phyloP scores from a whole-genome alignment of 331 rosid genomes.

The Spiraea crenata region DNA sequence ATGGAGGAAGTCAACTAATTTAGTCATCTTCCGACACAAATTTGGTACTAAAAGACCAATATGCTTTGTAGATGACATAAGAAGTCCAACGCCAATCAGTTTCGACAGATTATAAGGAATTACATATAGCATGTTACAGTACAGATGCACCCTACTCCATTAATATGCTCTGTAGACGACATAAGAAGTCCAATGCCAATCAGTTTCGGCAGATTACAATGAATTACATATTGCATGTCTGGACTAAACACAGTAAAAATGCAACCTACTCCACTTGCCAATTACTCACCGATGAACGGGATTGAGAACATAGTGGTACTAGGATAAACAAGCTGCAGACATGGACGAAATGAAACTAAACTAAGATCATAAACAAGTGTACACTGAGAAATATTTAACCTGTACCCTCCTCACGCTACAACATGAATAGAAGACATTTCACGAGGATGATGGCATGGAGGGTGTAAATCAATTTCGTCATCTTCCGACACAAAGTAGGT shows the following conservation, averaged over 20 bases:
- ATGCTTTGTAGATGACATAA: conserved; percentile 44
- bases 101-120: background rate
- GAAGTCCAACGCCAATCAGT: background rate
- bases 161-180: background rate
- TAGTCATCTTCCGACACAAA: conserved; percentile 54
- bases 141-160: background rate
- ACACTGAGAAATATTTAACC: background rate
- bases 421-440: conserved; percentile 18
- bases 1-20: conserved; percentile 16
- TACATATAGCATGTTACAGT: background rate
- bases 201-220: background rate
- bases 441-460: conserved; percentile 13
- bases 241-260: background rate
- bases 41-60: conserved; percentile 25
- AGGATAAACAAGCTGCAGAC: too few species aligned
- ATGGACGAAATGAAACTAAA: too few species aligned
- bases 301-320: too few species aligned
- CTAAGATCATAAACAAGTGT: background rate
- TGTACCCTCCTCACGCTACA: conserved; percentile 5
- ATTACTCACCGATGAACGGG: background rate
- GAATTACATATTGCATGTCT: background rate
- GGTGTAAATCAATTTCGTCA: conserved; percentile 34
- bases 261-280: background rate
- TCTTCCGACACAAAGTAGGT: conserved; percentile 62
- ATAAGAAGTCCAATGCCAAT: background rate